Percentiles rank a stretch among this genome's conserved stretches.
Conservation (phyloP, 345 rosid species). For the Pelargonium nanum region DNA sequence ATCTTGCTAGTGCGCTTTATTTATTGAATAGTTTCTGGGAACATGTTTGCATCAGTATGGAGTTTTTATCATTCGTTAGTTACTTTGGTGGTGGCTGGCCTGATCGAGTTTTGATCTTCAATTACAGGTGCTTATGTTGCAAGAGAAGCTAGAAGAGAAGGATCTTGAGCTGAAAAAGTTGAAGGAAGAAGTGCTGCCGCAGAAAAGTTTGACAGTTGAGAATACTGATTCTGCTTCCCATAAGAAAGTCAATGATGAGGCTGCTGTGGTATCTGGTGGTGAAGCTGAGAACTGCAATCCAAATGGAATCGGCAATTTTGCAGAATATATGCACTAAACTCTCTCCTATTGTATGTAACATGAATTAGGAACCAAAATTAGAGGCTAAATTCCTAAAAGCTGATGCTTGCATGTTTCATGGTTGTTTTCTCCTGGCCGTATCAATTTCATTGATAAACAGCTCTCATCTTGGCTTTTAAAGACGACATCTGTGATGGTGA, state of each 20-base stretch:
- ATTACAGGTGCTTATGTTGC: slow-evolving; percentile 57
- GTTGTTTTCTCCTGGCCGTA: too few relatives aligned
- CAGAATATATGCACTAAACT: slow-evolving; percentile 1
- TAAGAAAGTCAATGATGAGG: slow-evolving; percentile 22
- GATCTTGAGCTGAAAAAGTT: slow-evolving; percentile 38
- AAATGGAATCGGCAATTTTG: slow-evolving; percentile 17
- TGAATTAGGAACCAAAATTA: too few relatives aligned
- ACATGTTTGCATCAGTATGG: not conserved
- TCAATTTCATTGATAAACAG: too few relatives aligned
- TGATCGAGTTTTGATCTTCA: not conserved
- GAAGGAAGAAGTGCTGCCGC: slow-evolving; percentile 36
- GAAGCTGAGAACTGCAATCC: slow-evolving; percentile 15
- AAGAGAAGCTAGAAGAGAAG: slow-evolving; percentile 62
- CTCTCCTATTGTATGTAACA: too few relatives aligned
- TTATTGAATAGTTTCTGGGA: too few relatives aligned
- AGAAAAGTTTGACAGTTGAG: slow-evolving; percentile 19
- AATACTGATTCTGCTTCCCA: slow-evolving; percentile 20
- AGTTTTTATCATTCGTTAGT: too few relatives aligned
- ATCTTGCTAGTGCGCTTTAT: too few relatives aligned
- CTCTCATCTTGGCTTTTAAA: too few relatives aligned
- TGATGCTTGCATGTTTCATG: too few relatives aligned
- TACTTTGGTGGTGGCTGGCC: not conserved
- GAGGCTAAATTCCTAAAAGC: too few relatives aligned
- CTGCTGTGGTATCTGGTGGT: slow-evolving; percentile 1
- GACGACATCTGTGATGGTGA: too few relatives aligned